These are phyloP conservation scores for Nicotiana benthamiana DNA, from an alignment of 257 asterid species.

Conservation along the genomic window DNA sequence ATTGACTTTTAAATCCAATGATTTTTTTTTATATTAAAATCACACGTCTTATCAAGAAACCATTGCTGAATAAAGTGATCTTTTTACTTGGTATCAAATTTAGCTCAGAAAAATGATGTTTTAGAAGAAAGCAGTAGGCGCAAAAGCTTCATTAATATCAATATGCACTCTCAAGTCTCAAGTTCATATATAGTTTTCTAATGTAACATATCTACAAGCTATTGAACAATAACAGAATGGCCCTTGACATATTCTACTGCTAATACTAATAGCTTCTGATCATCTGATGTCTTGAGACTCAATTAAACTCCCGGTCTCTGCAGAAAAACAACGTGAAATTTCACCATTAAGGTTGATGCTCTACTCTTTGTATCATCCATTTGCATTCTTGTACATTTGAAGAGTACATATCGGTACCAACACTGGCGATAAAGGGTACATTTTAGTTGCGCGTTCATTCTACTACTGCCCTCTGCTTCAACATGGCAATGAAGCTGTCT, in stretches of 20 bases:
- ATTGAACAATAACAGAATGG: background rate
- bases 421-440: background rate
- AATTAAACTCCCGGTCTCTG: background rate
- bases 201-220: background rate
- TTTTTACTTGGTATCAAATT: background rate
- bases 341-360: background rate
- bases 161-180: background rate
- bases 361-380: background rate
- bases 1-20: background rate
- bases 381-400: background rate
- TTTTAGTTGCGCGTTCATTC: constrained; percentile 28
- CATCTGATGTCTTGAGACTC: background rate
- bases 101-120: background rate
- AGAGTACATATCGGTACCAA: background rate
- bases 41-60: background rate
- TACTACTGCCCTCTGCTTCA: constrained; percentile 77
- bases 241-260: background rate
- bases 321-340: background rate
- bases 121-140: background rate
- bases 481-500: constrained; percentile 66
- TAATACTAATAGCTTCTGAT: background rate
- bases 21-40: no score
- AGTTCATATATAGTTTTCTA: background rate
- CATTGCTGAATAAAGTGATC: background rate
- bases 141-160: background rate